Base-by-base conservation (phyloP, 768 basidiomycete species). In the Suillus variegatus region DNA sequence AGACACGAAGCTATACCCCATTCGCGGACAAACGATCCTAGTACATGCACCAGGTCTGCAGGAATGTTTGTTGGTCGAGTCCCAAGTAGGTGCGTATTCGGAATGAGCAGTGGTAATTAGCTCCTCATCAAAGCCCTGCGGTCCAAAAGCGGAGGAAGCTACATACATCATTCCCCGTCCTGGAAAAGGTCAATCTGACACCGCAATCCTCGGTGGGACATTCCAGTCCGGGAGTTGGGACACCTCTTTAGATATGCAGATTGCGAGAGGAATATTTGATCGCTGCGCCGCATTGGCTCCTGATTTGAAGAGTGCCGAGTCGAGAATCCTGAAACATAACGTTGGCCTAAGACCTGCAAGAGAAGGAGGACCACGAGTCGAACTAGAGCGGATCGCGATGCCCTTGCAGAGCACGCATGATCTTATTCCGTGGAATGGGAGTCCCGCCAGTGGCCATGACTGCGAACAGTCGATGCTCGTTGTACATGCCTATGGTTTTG, bases 11-110 rank as follows among this genome's bases (percentile, higher is more conserved):
- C 78, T 95, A 28, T 87, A 86, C 72, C 93, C 95, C 1, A 84
- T 95, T 67, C 83, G 94, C 52, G 95, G 95, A 9, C 95, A 97
- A 77, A 90, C 92, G 0, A 87, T 95, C 10, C 74, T 95, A 20
- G 81, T 96, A 25, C 76, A 85, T 46, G 91, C 92, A 3, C 89
- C 92, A 0, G 83, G 84, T 78, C 79, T 93, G 54, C 61, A 78
- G 52, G 79, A 81, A 64, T 78, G 70, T 62, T 43, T 80, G 36
- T 56, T 61, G 69, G 69, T 65, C 35, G 54, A 71, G 12, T 38
- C 32, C 32, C 6, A 32, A 32, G 32, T 60, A 13, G 74, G 80
- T 78, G 55, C 62, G 76, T 66, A 52, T 4, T 43, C 52, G 22
- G 10, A 12, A 8, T 9, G 12, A 25, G 5, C 10, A 41, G 10